phyloP scores from a whole-genome alignment of 805 yeast genomes.

The Candida adriatica region DNA sequence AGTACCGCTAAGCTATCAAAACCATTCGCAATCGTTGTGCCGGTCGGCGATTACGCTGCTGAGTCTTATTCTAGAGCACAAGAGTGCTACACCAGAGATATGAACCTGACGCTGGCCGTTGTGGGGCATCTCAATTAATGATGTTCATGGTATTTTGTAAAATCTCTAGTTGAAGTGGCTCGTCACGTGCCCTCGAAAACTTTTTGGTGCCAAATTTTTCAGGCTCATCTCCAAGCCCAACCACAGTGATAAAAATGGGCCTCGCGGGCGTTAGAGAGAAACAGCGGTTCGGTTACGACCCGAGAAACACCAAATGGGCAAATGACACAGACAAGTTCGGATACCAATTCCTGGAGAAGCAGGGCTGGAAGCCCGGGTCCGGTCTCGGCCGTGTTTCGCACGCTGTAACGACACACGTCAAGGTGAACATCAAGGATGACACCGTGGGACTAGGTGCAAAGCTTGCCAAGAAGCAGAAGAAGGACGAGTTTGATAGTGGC shows the following conservation, averaged over 20 bases:
- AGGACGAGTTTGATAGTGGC: constrained; percentile 69
- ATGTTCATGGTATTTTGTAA: no score
- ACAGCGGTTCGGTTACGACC: constrained; percentile 86
- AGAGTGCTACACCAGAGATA: no score
- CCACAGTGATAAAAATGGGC: constrained; percentile 44
- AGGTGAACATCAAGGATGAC: constrained; percentile 76
- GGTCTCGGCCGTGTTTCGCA: constrained; percentile 73
- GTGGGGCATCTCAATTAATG: no score
- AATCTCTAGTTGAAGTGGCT: no score
- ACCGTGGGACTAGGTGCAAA: constrained; percentile 87
- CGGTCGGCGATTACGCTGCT: not conserved
- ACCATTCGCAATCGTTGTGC: not conserved
- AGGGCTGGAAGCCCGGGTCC: constrained; percentile 91
- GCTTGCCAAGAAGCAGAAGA: constrained; percentile 47
- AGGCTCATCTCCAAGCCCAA: not conserved
- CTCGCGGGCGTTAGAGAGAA: constrained; percentile 74
- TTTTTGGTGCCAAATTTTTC: constrained; percentile 4
- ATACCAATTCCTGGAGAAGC: constrained; percentile 68
- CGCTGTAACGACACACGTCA: constrained; percentile 75
- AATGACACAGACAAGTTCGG: constrained; percentile 82
- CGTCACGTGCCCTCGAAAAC: no score
- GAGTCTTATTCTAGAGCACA: not conserved
- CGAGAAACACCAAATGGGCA: constrained; percentile 92
- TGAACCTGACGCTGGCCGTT: no score
- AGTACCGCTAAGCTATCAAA: not conserved